These are phyloP conservation scores for Geosmithia flava DNA, from an alignment of 2,329 filamentous ascomycete genomes.

Conservation along the genomic window DNA sequence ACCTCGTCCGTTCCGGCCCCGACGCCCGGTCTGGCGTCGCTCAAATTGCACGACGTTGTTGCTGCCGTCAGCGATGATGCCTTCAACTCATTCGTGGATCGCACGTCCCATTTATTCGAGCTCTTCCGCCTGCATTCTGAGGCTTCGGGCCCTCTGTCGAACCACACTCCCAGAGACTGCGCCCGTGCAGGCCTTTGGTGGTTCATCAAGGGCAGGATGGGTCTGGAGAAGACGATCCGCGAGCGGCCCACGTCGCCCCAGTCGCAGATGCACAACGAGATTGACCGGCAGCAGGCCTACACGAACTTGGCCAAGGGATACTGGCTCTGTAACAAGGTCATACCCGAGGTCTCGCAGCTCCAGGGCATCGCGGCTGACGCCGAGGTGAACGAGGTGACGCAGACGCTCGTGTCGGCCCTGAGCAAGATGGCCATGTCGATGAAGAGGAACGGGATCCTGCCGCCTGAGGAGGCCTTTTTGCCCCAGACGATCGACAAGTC, in stretches of 20 bases:
- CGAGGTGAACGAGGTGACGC: conserved; percentile 40
- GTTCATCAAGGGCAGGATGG: conserved; percentile 72
- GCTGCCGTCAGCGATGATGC: conserved; percentile 48
- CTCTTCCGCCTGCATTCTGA: conserved; percentile 72
- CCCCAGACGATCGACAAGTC: conserved; percentile 68
- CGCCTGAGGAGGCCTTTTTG: conserved; percentile 55
- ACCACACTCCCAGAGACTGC: conserved; percentile 54
- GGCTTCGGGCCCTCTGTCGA: conserved; percentile 51
- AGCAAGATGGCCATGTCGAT: conserved; percentile 70
- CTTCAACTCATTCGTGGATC: conserved; percentile 54
- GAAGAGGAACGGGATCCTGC: conserved; percentile 70
- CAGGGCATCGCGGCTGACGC: conserved; percentile 27
- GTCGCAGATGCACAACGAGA: conserved; percentile 38
- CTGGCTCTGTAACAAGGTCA: conserved; percentile 57
- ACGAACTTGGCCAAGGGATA: conserved; percentile 75
- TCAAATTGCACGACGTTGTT: conserved; percentile 28
- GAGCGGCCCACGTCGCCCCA: conserved; percentile 42
- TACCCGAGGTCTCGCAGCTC: conserved; percentile 34
- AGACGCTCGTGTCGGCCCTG: conserved; percentile 50
- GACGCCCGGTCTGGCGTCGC: conserved; percentile 11
- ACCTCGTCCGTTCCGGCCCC: background rate
- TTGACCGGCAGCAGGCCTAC: conserved; percentile 62
- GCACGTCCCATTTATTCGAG: conserved; percentile 62
- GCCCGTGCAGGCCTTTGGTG: conserved; percentile 72
- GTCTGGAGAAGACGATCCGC: conserved; percentile 60